Evolutionary conservation across 345 rosid species (phyloP).

Genomic region (Salix suchowensis): DNA sequence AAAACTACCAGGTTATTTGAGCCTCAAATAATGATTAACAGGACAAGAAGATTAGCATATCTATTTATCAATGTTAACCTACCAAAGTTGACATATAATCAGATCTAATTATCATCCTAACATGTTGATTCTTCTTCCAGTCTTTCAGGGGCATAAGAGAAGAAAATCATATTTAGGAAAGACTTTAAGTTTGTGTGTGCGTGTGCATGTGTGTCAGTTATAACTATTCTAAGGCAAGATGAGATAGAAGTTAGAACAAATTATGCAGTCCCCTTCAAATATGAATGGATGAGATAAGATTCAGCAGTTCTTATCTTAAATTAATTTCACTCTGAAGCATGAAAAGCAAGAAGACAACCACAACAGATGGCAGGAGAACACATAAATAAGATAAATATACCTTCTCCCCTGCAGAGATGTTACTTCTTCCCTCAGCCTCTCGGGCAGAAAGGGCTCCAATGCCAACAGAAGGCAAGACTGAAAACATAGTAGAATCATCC

Average conservation of each 20-base stretch:
- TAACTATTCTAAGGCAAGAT: neutral
- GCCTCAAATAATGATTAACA: too few relatives aligned
- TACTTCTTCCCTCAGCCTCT: slow-evolving; percentile 95
- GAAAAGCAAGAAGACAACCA: neutral
- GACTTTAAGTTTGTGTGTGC: neutral
- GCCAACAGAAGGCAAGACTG: slow-evolving; percentile 96
- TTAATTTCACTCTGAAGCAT: neutral
- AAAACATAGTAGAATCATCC: slow-evolving; percentile 7
- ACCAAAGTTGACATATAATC: too few relatives aligned
- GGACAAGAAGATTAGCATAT: too few relatives aligned
- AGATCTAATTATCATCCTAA: neutral
- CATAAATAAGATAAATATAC: slow-evolving; percentile 23
- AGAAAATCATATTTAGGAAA: neutral
- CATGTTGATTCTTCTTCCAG: neutral
- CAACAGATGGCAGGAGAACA: neutral
- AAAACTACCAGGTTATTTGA: too few relatives aligned
- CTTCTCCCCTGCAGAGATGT: slow-evolving; percentile 82
- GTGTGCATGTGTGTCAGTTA: neutral
- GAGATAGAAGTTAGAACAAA: neutral
- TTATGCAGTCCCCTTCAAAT: neutral
- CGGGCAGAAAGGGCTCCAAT: slow-evolving; percentile 91
- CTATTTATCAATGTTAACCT: too few relatives aligned
- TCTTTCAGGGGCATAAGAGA: neutral
- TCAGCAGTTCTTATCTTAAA: neutral
- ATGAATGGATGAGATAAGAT: neutral